Evolutionary conservation across 345 rosid species (phyloP), one percentile per base, ranked within the genome.

Genomic region (Lepidium sativum): DNA sequence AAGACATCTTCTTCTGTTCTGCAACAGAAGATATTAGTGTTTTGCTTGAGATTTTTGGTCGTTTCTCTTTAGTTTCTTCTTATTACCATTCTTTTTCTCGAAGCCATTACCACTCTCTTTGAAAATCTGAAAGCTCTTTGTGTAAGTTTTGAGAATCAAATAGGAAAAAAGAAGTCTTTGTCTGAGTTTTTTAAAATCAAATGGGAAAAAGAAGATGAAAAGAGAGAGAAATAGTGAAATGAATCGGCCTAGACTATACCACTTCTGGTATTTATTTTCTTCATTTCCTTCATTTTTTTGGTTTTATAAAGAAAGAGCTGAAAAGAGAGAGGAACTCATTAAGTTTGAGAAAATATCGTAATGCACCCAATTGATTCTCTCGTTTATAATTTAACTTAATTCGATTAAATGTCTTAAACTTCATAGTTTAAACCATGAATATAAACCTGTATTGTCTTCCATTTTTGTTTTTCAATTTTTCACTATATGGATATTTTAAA

Each of bases 1-100:
- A 82, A 75, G 84, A 68, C 90, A 88, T 87, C 72, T 69, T 54
- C 64, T 73, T 48, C 56, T 72, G 61, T 63, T 63, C 37, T 53
- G 38, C 18, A 61, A 43, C 63, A 56, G 65, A 59, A 52, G 42
- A 47, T 21, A 63, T 7, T 35, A 52, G 25, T 67, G 67, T 45
- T 20, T 66, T 54, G 44, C n/a, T 67, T 35, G 13, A 40, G 57
- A 33, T 34, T 72, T 25, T 72, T 72, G 65, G 60, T 48, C 11
- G 60, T 50, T 50, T 57, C 62, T 72, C 47, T 72, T 57, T 65
- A 64, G 60, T 49, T 65, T 57, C 54, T 61, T 69, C 55, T 57
- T 65, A 39, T 57, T 72, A 21, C 5, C 29, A 57, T 16, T 52
- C 53, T 35, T 60, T 61, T 41, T 50, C 58, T 39, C 2, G 29